A percentile compares a stretch with the other conserved stretches of the same genome.
These are phyloP conservation scores for Limonium bicolor DNA, from an alignment of 148 eudicot species.

Conservation along the genomic window DNA sequence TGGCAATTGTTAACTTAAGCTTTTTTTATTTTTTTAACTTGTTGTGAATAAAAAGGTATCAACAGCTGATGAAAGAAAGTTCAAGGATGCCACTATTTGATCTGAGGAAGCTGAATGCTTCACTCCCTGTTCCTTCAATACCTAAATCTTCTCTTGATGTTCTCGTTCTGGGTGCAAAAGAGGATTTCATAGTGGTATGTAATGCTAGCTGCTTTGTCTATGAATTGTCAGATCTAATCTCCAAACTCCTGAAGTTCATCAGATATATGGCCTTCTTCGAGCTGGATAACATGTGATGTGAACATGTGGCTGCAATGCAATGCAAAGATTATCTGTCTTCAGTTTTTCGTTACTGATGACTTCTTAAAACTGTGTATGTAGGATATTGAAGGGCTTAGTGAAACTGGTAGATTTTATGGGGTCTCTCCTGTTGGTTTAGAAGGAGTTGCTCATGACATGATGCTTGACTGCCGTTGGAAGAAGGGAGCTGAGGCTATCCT, in stretches of 20 bases:
- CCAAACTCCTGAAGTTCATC: too few relatives aligned
- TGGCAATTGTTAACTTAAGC: neutral
- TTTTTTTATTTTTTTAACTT: neutral
- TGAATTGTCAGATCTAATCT: too few relatives aligned
- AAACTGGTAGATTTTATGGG: conserved; percentile 73
- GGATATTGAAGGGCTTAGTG: conserved; percentile 73
- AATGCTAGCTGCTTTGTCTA: too few relatives aligned
- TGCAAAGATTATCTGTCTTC: too few relatives aligned
- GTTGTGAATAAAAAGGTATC: conserved; percentile 52
- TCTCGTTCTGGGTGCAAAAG: conserved; percentile 63
- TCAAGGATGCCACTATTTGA: conserved; percentile 91
- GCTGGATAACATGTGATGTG: too few relatives aligned
- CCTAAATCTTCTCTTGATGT: conserved; percentile 37
- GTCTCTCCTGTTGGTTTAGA: conserved; percentile 53
- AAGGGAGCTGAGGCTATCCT: conserved; percentile 54
- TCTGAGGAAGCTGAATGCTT: conserved; percentile 80
- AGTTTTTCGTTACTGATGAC: too few relatives aligned
- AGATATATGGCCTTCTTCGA: too few relatives aligned
- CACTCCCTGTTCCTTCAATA: conserved; percentile 73
- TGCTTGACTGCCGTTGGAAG: conserved; percentile 86
- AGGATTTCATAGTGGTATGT: conserved; percentile 83
- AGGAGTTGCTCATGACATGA: conserved; percentile 83
- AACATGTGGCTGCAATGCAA: too few relatives aligned
- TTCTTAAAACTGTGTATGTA: too few relatives aligned
- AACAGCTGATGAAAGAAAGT: conserved; percentile 79